Conservation (phyloP, 2,329 filamentous ascomycete species). For the Aspergillus sp. region DNA sequence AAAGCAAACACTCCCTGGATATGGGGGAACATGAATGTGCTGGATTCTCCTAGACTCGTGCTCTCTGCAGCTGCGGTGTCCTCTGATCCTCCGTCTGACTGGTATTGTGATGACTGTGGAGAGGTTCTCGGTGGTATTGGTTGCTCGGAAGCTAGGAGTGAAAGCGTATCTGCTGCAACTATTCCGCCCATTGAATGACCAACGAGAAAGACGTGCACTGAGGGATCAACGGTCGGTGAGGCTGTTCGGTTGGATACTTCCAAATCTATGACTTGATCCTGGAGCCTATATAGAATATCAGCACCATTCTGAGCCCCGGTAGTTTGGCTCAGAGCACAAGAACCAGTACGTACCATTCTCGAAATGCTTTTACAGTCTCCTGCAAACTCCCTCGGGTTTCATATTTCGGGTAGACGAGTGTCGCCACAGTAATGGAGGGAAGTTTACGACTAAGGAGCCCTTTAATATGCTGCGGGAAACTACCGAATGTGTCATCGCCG, state of each 20-base stretch:
- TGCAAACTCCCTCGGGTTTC: conserved; percentile 50
- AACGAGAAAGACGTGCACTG: conserved; percentile 75
- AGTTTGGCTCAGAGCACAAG: not conserved
- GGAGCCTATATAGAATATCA: conserved; percentile 58
- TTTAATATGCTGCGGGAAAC: conserved; percentile 46
- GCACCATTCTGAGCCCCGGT: not conserved
- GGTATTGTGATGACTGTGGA: conserved; percentile 21
- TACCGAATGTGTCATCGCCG: conserved; percentile 49
- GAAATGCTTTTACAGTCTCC: conserved; percentile 45
- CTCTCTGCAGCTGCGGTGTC: conserved; percentile 12
- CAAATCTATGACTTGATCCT: conserved; percentile 89
- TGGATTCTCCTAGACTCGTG: conserved; percentile 27
- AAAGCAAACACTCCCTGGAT: conserved; percentile 88
- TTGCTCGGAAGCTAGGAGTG: conserved; percentile 70
- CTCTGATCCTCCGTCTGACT: not conserved
- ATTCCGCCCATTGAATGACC: conserved; percentile 94
- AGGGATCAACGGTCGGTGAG: conserved; percentile 82
- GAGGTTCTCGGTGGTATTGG: conserved; percentile 42
- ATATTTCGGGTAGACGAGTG: conserved; percentile 50
- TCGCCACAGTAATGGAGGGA: conserved; percentile 41
- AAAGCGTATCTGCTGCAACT: conserved; percentile 83
- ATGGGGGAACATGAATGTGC: conserved; percentile 82
- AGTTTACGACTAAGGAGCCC: conserved; percentile 43
- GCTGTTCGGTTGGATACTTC: conserved; percentile 79
- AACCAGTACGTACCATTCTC: conserved; percentile 45